Evolutionary conservation across 2,329 filamentous ascomycete genomes (phyloP).

Genomic region (Aspergillus sp.): DNA sequence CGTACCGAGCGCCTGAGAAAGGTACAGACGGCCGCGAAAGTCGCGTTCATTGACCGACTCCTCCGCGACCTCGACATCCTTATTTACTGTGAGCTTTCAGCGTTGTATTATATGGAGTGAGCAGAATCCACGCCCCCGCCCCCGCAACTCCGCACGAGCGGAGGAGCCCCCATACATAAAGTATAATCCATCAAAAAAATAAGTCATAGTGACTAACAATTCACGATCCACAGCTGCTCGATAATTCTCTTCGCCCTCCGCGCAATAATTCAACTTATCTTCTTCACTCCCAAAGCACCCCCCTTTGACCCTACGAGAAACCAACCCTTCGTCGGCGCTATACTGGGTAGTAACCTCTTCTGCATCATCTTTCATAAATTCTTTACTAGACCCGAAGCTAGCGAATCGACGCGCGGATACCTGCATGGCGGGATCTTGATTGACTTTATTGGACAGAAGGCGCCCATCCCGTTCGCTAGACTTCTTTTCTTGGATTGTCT

Average conservation of each 20-base stretch:
- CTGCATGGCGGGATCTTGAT: constrained; percentile 64
- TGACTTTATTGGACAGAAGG: constrained; percentile 65
- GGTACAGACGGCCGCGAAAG: constrained; percentile 43
- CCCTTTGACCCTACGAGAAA: constrained; percentile 53
- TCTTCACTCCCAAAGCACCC: constrained; percentile 61
- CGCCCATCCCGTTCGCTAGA: constrained; percentile 55
- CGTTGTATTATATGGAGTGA: constrained; percentile 66
- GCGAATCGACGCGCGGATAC: constrained; percentile 55
- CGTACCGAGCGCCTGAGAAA: constrained; percentile 34
- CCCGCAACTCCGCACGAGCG: not conserved
- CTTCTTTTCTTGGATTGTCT: constrained; percentile 57
- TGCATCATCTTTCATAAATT: constrained; percentile 61
- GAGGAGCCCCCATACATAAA: too few relatives aligned
- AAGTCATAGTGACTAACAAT: not conserved
- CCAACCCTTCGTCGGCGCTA: constrained; percentile 56
- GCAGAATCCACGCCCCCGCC: constrained; percentile 21
- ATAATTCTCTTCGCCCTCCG: constrained; percentile 59
- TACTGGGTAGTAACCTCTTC: constrained; percentile 56
- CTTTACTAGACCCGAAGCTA: constrained; percentile 53
- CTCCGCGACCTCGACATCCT: constrained; percentile 60
- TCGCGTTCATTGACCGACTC: constrained; percentile 56
- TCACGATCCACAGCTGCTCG: constrained; percentile 51
- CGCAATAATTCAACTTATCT: constrained; percentile 57
- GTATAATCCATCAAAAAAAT: too few relatives aligned
- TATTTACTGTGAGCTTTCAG: constrained; percentile 62